Evolutionary conservation across 495 filamentous ascomycete genomes (phyloP).

Genomic region (Alectoria sarmentosa): DNA sequence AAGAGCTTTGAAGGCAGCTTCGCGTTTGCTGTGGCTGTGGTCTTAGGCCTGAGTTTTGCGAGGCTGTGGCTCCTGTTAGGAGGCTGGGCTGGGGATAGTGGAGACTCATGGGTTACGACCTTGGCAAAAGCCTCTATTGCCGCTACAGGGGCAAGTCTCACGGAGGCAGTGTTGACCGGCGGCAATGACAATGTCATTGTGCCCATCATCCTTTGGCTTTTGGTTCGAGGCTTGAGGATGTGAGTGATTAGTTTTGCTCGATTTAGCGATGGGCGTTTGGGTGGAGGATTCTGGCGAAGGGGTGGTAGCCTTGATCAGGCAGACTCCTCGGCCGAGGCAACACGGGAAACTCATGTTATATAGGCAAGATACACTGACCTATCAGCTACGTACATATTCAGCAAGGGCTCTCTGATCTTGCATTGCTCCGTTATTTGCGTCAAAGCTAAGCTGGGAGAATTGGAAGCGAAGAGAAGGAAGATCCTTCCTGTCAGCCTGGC

Average conservation of each 20-base stretch:
- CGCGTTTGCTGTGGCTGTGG: slow-evolving; percentile 78
- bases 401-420: neutral
- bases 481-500: slow-evolving; percentile 1
- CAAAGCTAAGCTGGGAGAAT: neutral
- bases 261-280: slow-evolving; percentile 20
- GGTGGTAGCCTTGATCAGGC: slow-evolving; percentile 1
- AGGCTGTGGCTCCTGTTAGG: slow-evolving; percentile 69
- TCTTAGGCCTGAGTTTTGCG: slow-evolving; percentile 60
- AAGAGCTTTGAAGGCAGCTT: slow-evolving; percentile 89
- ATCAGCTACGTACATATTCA: neutral
- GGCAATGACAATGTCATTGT: slow-evolving; percentile 99
- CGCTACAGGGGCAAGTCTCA: slow-evolving; percentile 76
- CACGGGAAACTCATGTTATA: neutral
- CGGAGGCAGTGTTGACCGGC: slow-evolving; percentile 91
- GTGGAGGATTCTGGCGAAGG: neutral
- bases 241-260: slow-evolving; percentile 35
- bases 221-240: slow-evolving; percentile 70
- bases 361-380: neutral
- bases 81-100: slow-evolving; percentile 48
- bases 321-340: neutral
- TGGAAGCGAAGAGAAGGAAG: neutral
- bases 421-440: neutral
- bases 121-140: slow-evolving; percentile 57
- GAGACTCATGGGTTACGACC: slow-evolving; percentile 37
- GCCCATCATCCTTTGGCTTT: slow-evolving; percentile 86